Evolutionary conservation across 371 early-diverging fungal species (phyloP), one percentile per base, ranked within the genome.

Genomic region (Amoeboaphelidium protococcarum): DNA sequence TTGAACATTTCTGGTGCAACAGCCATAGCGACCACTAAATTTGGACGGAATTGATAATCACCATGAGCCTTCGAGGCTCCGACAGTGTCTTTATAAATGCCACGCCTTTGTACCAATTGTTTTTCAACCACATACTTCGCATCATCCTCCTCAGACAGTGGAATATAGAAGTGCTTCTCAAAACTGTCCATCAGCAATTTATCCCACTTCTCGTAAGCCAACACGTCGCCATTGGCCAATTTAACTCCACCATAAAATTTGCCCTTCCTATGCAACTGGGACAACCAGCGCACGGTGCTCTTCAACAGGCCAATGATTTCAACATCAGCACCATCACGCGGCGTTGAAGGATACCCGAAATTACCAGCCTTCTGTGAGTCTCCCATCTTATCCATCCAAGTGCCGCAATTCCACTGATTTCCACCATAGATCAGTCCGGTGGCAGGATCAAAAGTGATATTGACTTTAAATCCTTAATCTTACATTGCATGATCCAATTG

Each of bases 41-140:
- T 95, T 41, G 92, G 91, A 0, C 94, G 72, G 47, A 95, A 63
- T 56, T 90, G 89, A 52, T 84, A 89, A 61, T 90, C 90, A 0
- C 78, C 71, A 58, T 71, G 83, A 1, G 68, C 66, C 2, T 68
- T 53, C 0, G 77, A 65, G 0, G 84, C 67, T 13, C 74, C 78
- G 42, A 70, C 66, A 0, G 78, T 76, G 59, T 95, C 96, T 58
- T 86, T 89, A 67, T 91, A 95, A 48, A 92, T 84, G 26, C 87
- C 91, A n/a, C 89, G 78, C 26, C 82, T 76, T 57, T 81, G 74
- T 26, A 91, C 69, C 16, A 84, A 68, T 21, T 65, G 62, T 0
- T 72, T 49, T 40, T 73, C 63, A 22, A 89, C 64, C 40, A 58
- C 58, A 54, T 79, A 76, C 13, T 71, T 45, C 0, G 51, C 48